Evolutionary conservation across 1,284 basidiomycete species (phyloP), one percentile per base, ranked within the genome.

Genomic region (Marasmius oreades): DNA sequence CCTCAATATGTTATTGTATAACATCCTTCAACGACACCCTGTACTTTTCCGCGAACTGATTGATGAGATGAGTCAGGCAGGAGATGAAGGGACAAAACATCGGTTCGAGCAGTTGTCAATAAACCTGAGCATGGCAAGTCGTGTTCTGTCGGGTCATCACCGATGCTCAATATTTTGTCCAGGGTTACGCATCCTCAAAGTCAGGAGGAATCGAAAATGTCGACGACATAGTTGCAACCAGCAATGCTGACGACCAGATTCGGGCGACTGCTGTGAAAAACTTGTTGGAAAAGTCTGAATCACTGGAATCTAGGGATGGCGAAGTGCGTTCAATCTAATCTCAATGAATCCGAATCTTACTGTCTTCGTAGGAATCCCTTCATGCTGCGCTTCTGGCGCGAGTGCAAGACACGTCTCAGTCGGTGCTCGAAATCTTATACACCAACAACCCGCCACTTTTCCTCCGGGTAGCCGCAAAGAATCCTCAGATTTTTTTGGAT

Each of bases 341-440:
- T 33, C 28, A n/a, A 16, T 33, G n/a, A 31, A n/a, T 12, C 20
- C n/a, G 20, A 5, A 43, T 5, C 22, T 22, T 26, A 23, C n/a
- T 23, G 51, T 24, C 10, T 52, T 46, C 37, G 33, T 51, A 85
- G 82, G 72, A 76, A 51, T 77, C 81, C 2, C 68, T 83, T 18
- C 73, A 73, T 31, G 75, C 77, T 7, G 81, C 84, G 1, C 70
- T 90, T 5, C 64, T 86, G 18, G 78, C 84, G 12, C 82, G 90
- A 1, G 67, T 91, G 2, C 78, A 84, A 50, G 93, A 96, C 64
- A 74, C 78, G 3, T 78, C 83, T 34, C 59, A 73, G 1, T 63
- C 70, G 0, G 88, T 95, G 8, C 69, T 93, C 11, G 75, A 86
- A 36, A 80, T 78, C 0, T 72, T 95, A 1, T 94, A 94, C 67